These are phyloP conservation scores for Chlorella sorokiniana DNA, from an alignment of 139 green algal genomes.

Conservation along the genomic window DNA sequence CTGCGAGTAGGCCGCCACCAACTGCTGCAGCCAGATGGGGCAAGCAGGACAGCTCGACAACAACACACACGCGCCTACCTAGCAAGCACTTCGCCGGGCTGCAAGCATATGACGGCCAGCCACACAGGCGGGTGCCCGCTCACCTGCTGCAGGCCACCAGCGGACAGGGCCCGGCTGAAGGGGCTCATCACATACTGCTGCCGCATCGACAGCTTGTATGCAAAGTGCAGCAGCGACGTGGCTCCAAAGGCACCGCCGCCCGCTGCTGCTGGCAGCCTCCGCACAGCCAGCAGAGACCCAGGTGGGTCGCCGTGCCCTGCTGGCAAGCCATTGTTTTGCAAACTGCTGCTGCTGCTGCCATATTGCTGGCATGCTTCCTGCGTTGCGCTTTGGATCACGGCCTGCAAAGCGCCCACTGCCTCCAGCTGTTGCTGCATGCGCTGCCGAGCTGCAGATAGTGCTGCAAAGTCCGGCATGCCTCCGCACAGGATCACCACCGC, in stretches of 20 bases:
- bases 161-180: neutral
- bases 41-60: neutral
- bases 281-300: constrained; percentile 19
- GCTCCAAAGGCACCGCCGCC: constrained; percentile 23
- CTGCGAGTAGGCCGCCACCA: constrained; percentile 38
- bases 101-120: no score
- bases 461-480: constrained; percentile 13
- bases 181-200: constrained; percentile 32
- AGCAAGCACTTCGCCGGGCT: neutral
- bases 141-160: constrained; percentile 26
- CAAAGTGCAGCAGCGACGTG: constrained; percentile 39
- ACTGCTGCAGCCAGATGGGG: neutral
- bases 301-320: constrained; percentile 2
- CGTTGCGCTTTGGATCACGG: neutral
- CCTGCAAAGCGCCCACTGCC: constrained; percentile 6
- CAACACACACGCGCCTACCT: neutral
- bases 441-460: neutral
- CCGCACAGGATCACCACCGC: constrained; percentile 37
- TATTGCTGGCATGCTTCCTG: neutral
- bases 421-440: constrained; percentile 33
- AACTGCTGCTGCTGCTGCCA: constrained; percentile 12
- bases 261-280: constrained; percentile 46
- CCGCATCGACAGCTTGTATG: constrained; percentile 11
- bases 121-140: neutral
- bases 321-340: neutral